Base-by-base conservation (phyloP, 2,329 filamentous ascomycete species). In the Lecanoromycetidae sp. region DNA sequence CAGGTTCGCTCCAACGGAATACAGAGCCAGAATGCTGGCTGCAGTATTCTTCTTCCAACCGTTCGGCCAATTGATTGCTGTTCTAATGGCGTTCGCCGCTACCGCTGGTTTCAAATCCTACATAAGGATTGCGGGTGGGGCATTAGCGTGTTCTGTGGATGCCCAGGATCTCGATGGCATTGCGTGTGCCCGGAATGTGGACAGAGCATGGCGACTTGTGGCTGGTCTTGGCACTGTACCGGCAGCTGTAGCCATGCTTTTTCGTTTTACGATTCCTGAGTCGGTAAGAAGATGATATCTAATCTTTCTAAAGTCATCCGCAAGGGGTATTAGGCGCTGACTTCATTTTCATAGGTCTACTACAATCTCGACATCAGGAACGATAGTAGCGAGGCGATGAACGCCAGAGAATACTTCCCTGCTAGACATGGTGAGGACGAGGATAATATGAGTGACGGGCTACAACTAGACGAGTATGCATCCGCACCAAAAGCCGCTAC, bases 21-120 rank as follows among this genome's bases (percentile, higher is more conserved):
- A 78, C n/a, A 68, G 80, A 40, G 75, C 74, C n/a, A 75, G 71
- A 17, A 83, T 83, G 79, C 66, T 84, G 53, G 76, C 79, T 5
- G 72, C 72, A 3, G 78, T 84, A 26, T 83, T 84, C 58, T 70
- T 81, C 55, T 82, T 81, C 74, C 80, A 84, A 54, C 78, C 80
- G 1, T 64, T 83, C 7, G 80, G 80, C 5, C 79, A 83, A 57
- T 73, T 81, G 2, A 66, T 79, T 1, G 79, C 79, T 12, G 79
- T 80, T 8, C 15, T 52, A 8, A 45, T 52, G 42, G 50, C 46
- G 3, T 47, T 52, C 17, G 47, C 47, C n/a, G 43, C 43, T 7
- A 50, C 47, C 13, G 43, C 43, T 19, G 50, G 47, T 9, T 50
- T 49, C 20, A 26, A 30, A 10, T 44, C 42, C 13, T 39, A 52